phyloP scores from a whole-genome alignment of 2,329 filamentous ascomycete genomes.

The Nectriaceae sp. region DNA sequence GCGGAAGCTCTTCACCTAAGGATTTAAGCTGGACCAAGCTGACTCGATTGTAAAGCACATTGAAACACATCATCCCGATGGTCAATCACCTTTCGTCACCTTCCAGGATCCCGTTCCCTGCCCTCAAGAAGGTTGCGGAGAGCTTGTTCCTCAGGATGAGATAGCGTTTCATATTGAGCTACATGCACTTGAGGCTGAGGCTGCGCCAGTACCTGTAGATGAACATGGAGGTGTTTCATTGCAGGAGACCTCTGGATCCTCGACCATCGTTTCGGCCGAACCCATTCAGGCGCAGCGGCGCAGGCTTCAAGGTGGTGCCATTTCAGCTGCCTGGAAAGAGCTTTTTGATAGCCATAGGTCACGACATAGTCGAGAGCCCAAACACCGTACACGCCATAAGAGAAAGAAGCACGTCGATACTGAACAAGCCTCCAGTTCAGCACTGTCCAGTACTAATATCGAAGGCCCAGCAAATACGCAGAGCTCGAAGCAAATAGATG shows the following conservation, averaged over 20 bases:
- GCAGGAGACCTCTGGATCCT: background rate
- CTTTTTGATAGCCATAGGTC: constrained; percentile 18
- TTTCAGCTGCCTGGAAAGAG: constrained; percentile 26
- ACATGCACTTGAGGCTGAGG: constrained; percentile 26
- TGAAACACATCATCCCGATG: constrained; percentile 29
- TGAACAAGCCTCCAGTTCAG: constrained; percentile 2
- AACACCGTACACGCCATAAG: constrained; percentile 24
- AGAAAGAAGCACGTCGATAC: constrained; percentile 15
- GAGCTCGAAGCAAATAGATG: constrained; percentile 5
- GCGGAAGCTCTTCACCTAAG: constrained; percentile 14
- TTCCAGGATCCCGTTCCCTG: constrained; percentile 16
- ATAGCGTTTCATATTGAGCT: constrained; percentile 27
- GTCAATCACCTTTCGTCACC: constrained; percentile 12
- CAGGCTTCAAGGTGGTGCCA: constrained; percentile 1
- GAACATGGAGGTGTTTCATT: background rate
- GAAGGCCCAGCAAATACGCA: constrained; percentile 4
- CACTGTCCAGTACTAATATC: background rate
- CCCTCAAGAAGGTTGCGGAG: constrained; percentile 55
- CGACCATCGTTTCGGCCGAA: no score
- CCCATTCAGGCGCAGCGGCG: background rate
- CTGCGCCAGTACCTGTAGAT: constrained; percentile 6
- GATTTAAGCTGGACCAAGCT: constrained; percentile 7
- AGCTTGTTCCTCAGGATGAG: constrained; percentile 40
- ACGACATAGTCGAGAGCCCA: constrained; percentile 12
- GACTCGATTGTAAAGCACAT: constrained; percentile 27